Percentiles rank a stretch among this genome's conserved stretches.
Evolutionary conservation across 495 filamentous ascomycete species (phyloP).

Genomic region (Trichoderma virens): DNA sequence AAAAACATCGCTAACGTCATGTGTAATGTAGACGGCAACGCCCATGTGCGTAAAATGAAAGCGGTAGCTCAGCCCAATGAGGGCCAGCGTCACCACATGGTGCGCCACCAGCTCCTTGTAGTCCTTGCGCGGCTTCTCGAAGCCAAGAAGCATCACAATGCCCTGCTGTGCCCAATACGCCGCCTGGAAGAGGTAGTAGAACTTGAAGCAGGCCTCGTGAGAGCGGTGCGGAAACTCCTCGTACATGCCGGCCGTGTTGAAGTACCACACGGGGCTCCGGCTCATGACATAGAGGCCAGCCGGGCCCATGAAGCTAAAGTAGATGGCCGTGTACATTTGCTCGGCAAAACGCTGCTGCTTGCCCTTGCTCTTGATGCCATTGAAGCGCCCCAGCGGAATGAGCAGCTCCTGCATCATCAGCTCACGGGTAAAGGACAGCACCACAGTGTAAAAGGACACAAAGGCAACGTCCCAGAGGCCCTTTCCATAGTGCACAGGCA

Average conservation of each 20-base stretch:
- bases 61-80: conserved; percentile 85
- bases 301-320: conserved; percentile 81
- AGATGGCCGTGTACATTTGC: conserved; percentile 91
- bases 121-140: conserved; percentile 95
- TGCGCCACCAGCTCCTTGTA: conserved; percentile 92
- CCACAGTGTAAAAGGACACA: conserved; percentile 80
- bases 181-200: conserved; percentile 92
- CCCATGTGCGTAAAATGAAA: conserved; percentile 99
- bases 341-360: conserved; percentile 98
- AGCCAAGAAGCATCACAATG: conserved; percentile 76
- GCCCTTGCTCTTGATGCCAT: conserved; percentile 57
- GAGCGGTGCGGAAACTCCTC: conserved; percentile 82
- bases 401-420: conserved; percentile 93
- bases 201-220: conserved; percentile 81
- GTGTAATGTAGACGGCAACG: conserved; percentile 93
- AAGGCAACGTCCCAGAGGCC: conserved; percentile 78
- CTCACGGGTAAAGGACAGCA: conserved; percentile 89
- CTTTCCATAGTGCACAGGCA: conserved; percentile 77
- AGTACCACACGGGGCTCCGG: conserved; percentile 88
- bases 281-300: conserved; percentile 90
- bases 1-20: conserved; percentile 96
- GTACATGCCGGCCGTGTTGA: conserved; percentile 86
- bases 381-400: conserved; percentile 63
- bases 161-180: conserved; percentile 96
- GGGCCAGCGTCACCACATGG: conserved; percentile 80